Base-by-base conservation (phyloP, 2,329 filamentous ascomycete genomes). In the Hymenoscyphus albidus region DNA sequence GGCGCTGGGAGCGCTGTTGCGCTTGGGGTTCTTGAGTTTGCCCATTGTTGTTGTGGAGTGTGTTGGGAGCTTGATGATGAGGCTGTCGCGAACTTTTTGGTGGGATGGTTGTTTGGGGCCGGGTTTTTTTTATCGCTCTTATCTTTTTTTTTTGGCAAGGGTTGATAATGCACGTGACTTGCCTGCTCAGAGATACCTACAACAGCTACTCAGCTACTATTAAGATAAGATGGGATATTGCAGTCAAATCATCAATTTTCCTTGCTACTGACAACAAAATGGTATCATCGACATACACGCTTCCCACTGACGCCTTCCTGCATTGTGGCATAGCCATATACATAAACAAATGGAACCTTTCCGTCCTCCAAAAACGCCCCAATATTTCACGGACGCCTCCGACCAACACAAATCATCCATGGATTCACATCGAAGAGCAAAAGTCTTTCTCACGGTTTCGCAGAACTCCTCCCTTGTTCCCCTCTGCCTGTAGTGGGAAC, bases 391-490 rank as follows among this genome's bases (percentile, higher is more conserved):
- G n/a, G 44, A 51, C 44, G 6, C 44, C 44, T 35, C 35, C 35
- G 9, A 35, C 5, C n/a, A 18, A 16, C n/a, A 9, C n/a, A n/a
- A 51, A 22, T 22, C 5, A n/a, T n/a, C 5, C 42, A 48, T 48
- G 5, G 16, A 18, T 18, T 18, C n/a, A 18, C 18, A 9, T n/a
- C 9, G n/a, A 22, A 44, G n/a, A 44, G 14, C 16, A 44, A 10
- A 22, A 22, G 18, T 44, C 42, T 14, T 14, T 5, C 48, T 70
- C 61, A 70, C n/a, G 60, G 62, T 76, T 96, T 97, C 71, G 93
- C 89, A 31, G 68, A 69, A 62, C 32, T 65, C 67, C 64, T 67
- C 18, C 58, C 63, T 14, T 60, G 62, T 40, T 68, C 67, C 51
- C 62, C 67, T 32, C 59, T 48, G 1, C n/a, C 13, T 38, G 51